Evolutionary conservation across 164 flowering plant genomes (phyloP), one percentile per base, ranked within the genome.

Genomic region (Annona cherimola): DNA sequence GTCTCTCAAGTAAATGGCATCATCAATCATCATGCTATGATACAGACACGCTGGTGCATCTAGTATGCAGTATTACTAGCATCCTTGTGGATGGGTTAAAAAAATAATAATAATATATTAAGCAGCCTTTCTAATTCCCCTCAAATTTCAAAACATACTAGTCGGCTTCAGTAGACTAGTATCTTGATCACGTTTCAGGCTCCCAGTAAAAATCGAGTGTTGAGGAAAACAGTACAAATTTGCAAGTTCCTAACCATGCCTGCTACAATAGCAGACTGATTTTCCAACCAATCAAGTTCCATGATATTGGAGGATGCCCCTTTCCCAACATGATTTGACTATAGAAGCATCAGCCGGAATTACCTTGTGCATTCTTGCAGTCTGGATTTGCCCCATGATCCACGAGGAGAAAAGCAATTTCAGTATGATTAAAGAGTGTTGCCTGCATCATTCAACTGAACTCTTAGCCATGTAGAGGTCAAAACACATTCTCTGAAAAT

Each of bases 291-390:
- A 50, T 50, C 57, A 50, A 50, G 57, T 50, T 16, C 18, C 57
- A 11, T 50, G 57, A 16, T 50, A 50, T 50, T 16, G 14, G 14
- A 16, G 57, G 14, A 50, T 50, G 57, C 57, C 14, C 3, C 57
- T 50, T 50, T 11, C 57, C 35, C 35, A 26, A 26, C 18, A 50
- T 50, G 1, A 50, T 50, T 50, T 16, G 57, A 50, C 57, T 2
- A 50, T 50, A 9, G 57, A 12, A 50, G 14, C 57, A 50, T 50
- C 57, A 50, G 14, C 4, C 26, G 71, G 40, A 61, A 42, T 79
- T 86, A 90, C 99, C 98, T 76, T 91, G 99, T 72, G 90, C 89
- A 77, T 96, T 93, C 81, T 85, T 90, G 83, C 77, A 81, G 75
- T 89, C 87, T 71, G 84, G 6, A 75, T 80, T 85, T 61, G 98